Evolutionary conservation across 78 protist species (phyloP).

Genomic region (Speleostelium caveatum): DNA sequence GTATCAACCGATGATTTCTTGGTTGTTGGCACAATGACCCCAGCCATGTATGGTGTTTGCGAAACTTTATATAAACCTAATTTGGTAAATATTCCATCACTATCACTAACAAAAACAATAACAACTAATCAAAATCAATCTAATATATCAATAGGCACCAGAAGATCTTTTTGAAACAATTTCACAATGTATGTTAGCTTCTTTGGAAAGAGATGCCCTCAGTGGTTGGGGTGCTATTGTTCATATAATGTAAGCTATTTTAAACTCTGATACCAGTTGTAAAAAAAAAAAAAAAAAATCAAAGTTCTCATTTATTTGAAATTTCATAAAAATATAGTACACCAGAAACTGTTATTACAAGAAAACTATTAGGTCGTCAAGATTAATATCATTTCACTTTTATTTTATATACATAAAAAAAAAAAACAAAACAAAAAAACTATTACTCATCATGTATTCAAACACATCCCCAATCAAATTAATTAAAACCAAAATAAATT

Average conservation of each 20-base stretch:
- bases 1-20: constrained; percentile 90
- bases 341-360: constrained; percentile 38
- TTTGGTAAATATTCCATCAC: constrained; percentile 48
- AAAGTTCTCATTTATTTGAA: background rate
- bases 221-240: constrained; percentile 98
- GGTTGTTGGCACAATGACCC: constrained; percentile 93
- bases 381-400: constrained; percentile 29
- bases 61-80: constrained; percentile 89
- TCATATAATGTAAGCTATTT: constrained; percentile 82
- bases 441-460: too few relatives aligned
- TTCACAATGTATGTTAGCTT: constrained; percentile 89
- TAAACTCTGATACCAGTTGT: background rate
- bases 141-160: constrained; percentile 73
- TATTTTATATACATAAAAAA: background rate
- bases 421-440: constrained; percentile 1
- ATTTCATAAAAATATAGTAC: constrained; percentile 16
- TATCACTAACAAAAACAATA: background rate
- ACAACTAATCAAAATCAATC: background rate
- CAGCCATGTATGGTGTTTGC: constrained; percentile 93
- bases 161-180: constrained; percentile 91
- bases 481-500: background rate
- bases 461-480: background rate
- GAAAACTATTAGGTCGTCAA: constrained; percentile 75
- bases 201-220: constrained; percentile 96
- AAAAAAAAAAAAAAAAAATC: too few relatives aligned